These are phyloP conservation scores for Hypoxylon lienhwacheense DNA, from an alignment of 495 filamentous ascomycete genomes.

Conservation along the genomic window DNA sequence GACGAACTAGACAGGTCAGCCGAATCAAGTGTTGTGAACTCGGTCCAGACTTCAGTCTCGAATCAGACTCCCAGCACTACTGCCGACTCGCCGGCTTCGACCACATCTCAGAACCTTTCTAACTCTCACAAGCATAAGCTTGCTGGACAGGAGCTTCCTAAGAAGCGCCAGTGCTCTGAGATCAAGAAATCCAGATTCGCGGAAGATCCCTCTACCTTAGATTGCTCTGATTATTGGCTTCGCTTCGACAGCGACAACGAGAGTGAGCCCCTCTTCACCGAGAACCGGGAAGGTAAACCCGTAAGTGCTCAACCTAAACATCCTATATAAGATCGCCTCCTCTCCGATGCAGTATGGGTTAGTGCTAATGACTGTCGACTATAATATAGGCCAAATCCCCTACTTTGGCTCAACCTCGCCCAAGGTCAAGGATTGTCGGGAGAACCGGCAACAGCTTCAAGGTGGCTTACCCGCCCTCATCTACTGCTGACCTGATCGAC, in stretches of 20 bases:
- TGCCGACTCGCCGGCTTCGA: constrained; percentile 32
- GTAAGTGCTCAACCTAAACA: constrained; percentile 8
- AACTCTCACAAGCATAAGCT: constrained; percentile 39
- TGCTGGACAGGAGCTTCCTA: constrained; percentile 29
- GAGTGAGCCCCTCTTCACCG: constrained; percentile 27
- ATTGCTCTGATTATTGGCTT: constrained; percentile 43
- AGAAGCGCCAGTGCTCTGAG: constrained; percentile 41
- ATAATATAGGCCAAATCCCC: constrained; percentile 19
- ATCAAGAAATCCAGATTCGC: constrained; percentile 29
- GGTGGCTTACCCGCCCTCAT: constrained; percentile 39
- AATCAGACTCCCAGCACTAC: constrained; percentile 36
- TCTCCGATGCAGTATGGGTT: background rate
- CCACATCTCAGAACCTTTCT: constrained; percentile 28
- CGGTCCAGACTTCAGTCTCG: constrained; percentile 33
- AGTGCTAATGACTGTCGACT: constrained; percentile 1
- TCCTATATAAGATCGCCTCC: background rate
- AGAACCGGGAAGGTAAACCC: constrained; percentile 25
- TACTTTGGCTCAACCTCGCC: constrained; percentile 35
- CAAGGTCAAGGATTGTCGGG: constrained; percentile 38
- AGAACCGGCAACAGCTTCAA: constrained; percentile 39
- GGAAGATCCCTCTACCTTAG: constrained; percentile 37
- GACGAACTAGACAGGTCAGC: constrained; percentile 40
- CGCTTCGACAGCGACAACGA: constrained; percentile 43
- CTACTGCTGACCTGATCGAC: constrained; percentile 45
- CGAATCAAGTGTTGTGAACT: constrained; percentile 39